Base-by-base conservation (phyloP, 495 filamentous ascomycete species). In the Hapsidospora chrysogenum region DNA sequence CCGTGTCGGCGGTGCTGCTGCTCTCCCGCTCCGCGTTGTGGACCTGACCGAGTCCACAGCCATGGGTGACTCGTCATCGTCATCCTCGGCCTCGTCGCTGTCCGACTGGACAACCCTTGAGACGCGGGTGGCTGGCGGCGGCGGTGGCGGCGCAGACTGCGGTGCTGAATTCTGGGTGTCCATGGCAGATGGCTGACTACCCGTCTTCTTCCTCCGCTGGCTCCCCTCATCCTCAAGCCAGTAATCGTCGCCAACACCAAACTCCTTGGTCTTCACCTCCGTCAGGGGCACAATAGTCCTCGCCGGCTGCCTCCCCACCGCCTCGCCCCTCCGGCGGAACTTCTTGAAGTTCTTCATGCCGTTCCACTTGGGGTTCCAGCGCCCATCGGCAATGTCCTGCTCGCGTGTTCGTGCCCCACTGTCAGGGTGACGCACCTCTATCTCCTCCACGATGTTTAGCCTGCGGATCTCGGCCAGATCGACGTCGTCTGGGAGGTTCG, bases 261-360 rank as follows among this genome's bases (percentile, higher is more conserved):
- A 85, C 36, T 77, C 74, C 43, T 80, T 84, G 33, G 70, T 68
- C 40, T 72, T 76, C 2, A 80, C 78, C 46, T 87, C 85, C 40
- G 89, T 81, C 11, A 95, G 57, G 0, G 66, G 61, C 19, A 95
- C 76, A 29, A 92, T 83, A 17, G 87, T 72, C 16, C 61, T 57
- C 29, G 63, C 41, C 41, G 67, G 42, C 42, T 59, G 31, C 47
- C 67, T 49, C 4, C 64, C 56, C 1, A 63, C 63, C 0, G 41
- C 8, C 2, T 66, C 72, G 2, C 69, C 74, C 31, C 71, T 68
- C 37, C 73, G 70, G 3, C 73, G 68, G 43, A 97, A 97, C 43
- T 71, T 77, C 54, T 97, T 97, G 63, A 95, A 97, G 44, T 97
- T 96, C 57, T 85, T 92, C 4, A 87, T 71, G 0, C 92, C 89